These are phyloP conservation scores for Aspergillus incahuasiensis DNA, from an alignment of 495 filamentous ascomycete genomes.

Conservation along the genomic window DNA sequence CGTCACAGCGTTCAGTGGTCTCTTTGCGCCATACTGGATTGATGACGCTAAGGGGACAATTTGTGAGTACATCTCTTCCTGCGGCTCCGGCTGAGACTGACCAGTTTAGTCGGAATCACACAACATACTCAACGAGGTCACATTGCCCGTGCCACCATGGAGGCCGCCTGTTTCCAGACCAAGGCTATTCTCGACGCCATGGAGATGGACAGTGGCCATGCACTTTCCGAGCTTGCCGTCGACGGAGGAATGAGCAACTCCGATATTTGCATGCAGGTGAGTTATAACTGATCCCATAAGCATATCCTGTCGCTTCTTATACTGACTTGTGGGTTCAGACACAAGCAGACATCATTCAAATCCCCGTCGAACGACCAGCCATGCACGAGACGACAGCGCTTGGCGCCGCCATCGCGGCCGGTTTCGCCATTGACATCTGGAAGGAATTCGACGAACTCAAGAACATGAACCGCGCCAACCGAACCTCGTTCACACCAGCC, in stretches of 20 bases:
- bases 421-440: slow-evolving; percentile 83
- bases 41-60: slow-evolving; percentile 91
- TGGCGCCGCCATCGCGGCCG: slow-evolving; percentile 90
- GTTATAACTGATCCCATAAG: slow-evolving; percentile 10
- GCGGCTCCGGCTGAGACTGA: slow-evolving; percentile 2
- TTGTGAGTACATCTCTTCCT: slow-evolving; percentile 45
- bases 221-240: slow-evolving; percentile 72
- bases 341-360: slow-evolving; percentile 85
- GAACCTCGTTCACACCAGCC: slow-evolving; percentile 67
- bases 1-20: slow-evolving; percentile 91
- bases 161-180: slow-evolving; percentile 93
- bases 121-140: slow-evolving; percentile 87
- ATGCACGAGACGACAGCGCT: slow-evolving; percentile 95
- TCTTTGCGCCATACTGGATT: slow-evolving; percentile 99
- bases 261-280: slow-evolving; percentile 87
- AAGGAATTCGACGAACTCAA: slow-evolving; percentile 71
- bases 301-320: too few species aligned
- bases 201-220: slow-evolving; percentile 82
- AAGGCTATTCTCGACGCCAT: slow-evolving; percentile 93
- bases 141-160: slow-evolving; percentile 89
- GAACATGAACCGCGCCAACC: slow-evolving; percentile 69
- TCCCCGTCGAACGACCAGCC: slow-evolving; percentile 78
- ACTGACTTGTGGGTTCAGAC: too few species aligned
- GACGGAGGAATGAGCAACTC: slow-evolving; percentile 95
- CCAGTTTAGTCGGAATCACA: slow-evolving; percentile 69